Conservation (phyloP, 495 filamentous ascomycete species). For the Penicillium egyptiacum region DNA sequence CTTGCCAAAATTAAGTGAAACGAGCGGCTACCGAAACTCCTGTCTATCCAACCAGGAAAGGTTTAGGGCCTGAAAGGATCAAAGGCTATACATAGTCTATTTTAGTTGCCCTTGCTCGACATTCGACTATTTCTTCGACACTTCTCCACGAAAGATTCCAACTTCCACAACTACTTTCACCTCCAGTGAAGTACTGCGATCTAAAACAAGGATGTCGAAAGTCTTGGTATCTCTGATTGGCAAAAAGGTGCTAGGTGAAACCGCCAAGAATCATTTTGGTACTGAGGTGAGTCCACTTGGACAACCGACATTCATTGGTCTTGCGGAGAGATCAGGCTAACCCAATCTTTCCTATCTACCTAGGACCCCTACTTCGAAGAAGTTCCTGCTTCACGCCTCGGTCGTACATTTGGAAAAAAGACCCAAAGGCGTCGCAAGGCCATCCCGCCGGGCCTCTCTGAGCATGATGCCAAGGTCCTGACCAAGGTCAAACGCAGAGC, state of each 20-base stretch:
- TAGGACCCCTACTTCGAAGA: conserved; percentile 74
- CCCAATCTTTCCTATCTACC: conserved; percentile 4
- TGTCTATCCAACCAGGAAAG: conserved; percentile 11
- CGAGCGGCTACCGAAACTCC: conserved; percentile 23
- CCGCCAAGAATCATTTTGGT: conserved; percentile 65
- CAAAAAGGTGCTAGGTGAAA: conserved; percentile 67
- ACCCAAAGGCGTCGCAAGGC: conserved; percentile 69
- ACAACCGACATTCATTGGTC: neutral
- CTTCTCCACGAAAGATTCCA: conserved; percentile 1
- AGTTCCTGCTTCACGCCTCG: conserved; percentile 66
- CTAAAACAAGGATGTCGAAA: conserved; percentile 49
- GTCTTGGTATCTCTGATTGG: conserved; percentile 56
- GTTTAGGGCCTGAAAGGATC: conserved; percentile 4
- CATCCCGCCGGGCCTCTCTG: conserved; percentile 67
- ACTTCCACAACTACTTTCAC: neutral
- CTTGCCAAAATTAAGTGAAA: neutral
- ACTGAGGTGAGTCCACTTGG: conserved; percentile 52
- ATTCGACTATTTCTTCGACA: conserved; percentile 19
- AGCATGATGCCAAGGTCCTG: conserved; percentile 76
- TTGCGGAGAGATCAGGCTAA: conserved; percentile 2
- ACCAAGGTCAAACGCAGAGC: conserved; percentile 77
- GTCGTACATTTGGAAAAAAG: conserved; percentile 56
- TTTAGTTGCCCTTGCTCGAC: conserved; percentile 19
- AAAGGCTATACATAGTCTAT: conserved; percentile 20
- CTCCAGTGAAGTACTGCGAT: neutral